phyloP scores from a whole-genome alignment of 257 asterid genomes.

The Plantago elongata region DNA sequence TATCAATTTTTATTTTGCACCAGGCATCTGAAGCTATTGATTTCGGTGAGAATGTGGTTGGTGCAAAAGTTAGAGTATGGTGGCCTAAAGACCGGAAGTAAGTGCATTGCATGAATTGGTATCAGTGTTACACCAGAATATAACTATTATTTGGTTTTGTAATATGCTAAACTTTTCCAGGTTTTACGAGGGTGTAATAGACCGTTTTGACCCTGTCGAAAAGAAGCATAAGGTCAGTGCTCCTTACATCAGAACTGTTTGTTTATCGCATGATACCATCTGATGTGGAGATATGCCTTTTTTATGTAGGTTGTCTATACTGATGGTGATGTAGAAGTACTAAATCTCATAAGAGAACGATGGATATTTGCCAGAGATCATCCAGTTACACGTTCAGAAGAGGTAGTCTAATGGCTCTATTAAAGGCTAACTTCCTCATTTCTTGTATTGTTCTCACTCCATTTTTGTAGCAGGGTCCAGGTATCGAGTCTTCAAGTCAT shows the following conservation, averaged over 20 bases:
- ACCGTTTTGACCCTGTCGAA: conserved; percentile 55
- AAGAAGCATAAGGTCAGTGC: conserved; percentile 75
- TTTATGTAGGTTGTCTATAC: conserved; percentile 47
- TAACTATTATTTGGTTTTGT: conserved; percentile 15
- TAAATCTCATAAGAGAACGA: conserved; percentile 53
- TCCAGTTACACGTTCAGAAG: conserved; percentile 29
- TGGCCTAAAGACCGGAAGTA: conserved; percentile 82
- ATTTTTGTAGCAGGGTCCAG: conserved; percentile 43
- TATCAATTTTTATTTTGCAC: conserved; percentile 12
- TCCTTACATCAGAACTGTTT: conserved; percentile 9
- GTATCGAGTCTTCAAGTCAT: conserved; percentile 45
- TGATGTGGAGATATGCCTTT: background rate
- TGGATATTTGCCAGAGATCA: conserved; percentile 53
- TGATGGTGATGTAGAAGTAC: conserved; percentile 79
- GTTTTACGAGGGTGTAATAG: conserved; percentile 74
- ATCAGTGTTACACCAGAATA: conserved; percentile 3
- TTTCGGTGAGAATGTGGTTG: conserved; percentile 56
- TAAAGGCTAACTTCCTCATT: conserved; percentile 15
- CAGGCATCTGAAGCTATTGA: conserved; percentile 49
- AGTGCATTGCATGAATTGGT: conserved; percentile 30
- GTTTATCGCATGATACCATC: conserved; percentile 10
- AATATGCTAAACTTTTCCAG: conserved; percentile 34
- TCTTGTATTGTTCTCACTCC: conserved; percentile 5
- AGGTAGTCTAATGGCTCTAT: conserved; percentile 36
- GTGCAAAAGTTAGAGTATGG: conserved; percentile 77